Percentiles rank a stretch among this genome's conserved stretches.
phyloP scores from a whole-genome alignment of 1,284 basidiomycete species.

The Ustilago sp. region DNA sequence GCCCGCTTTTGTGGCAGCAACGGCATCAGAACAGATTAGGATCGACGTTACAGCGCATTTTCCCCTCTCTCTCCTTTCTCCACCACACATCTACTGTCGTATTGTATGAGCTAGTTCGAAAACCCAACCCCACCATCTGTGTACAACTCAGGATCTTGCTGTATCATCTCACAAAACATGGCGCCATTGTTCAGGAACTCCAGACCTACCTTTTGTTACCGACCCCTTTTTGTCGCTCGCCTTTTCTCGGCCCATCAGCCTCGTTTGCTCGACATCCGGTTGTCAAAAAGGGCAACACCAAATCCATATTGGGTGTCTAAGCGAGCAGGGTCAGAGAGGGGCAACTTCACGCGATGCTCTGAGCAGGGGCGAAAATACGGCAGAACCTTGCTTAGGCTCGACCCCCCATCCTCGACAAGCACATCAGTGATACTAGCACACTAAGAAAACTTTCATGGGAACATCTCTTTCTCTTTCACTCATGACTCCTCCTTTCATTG shows the following conservation, averaged over 20 bases:
- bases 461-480: not conserved
- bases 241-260: not conserved
- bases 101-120: not conserved
- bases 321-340: not conserved
- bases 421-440: conserved; percentile 1
- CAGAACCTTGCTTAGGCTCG: not conserved
- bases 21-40: not conserved
- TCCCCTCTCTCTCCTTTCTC: not conserved
- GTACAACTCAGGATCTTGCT: not conserved
- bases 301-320: not conserved
- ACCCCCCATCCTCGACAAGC: not conserved
- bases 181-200: conserved; percentile 1
- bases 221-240: not conserved
- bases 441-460: conserved; percentile 7
- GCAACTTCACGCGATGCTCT: not conserved
- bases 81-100: not conserved
- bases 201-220: not conserved
- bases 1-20: not conserved
- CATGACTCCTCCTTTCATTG: not conserved
- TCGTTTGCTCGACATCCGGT: not conserved
- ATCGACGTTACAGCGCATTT: conserved; percentile 13
- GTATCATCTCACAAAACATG: not conserved
- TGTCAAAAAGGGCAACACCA: not conserved
- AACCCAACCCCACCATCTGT: not conserved
- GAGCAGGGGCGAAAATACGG: not conserved